Evolutionary conservation across 306 rosid genomes (phyloP).

Genomic region (Alnus rubra): DNA sequence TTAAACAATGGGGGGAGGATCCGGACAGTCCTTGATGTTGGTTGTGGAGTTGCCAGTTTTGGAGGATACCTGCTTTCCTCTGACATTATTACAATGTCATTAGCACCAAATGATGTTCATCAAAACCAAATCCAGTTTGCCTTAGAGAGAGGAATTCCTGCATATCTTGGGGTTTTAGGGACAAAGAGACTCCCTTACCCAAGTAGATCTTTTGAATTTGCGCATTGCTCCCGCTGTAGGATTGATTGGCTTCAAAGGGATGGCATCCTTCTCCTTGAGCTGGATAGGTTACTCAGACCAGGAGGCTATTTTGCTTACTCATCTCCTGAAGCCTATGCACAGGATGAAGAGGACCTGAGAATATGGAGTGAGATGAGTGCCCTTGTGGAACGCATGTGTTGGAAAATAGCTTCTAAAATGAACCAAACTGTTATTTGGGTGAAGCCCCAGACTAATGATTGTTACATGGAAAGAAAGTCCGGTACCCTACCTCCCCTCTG

Average conservation of each 20-base stretch:
- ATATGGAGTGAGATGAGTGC: slow-evolving; percentile 88
- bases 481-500: slow-evolving; percentile 80
- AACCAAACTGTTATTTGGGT: slow-evolving; percentile 96
- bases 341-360: slow-evolving; percentile 85
- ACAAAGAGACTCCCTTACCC: slow-evolving; percentile 93
- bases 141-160: slow-evolving; percentile 91
- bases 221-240: slow-evolving; percentile 95
- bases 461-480: slow-evolving; percentile 69
- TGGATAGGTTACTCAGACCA: slow-evolving; percentile 88
- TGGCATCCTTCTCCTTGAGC: slow-evolving; percentile 91
- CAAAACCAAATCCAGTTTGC: slow-evolving; percentile 97
- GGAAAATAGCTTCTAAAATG: slow-evolving; percentile 80
- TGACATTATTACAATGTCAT: slow-evolving; percentile 72
- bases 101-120: slow-evolving; percentile 95
- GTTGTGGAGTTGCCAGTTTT: slow-evolving; percentile 97
- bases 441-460: slow-evolving; percentile 88
- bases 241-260: slow-evolving; percentile 97
- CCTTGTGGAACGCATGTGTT: slow-evolving; percentile 79
- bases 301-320: slow-evolving; percentile 97
- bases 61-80: slow-evolving; percentile 92
- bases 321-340: slow-evolving; percentile 96
- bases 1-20: slow-evolving; percentile 79
- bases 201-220: slow-evolving; percentile 92
- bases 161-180: slow-evolving; percentile 92
- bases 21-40: slow-evolving; percentile 87